Evolutionary conservation across 2,329 filamentous ascomycete species (phyloP).

Genomic region (Raffaelea deltoideospora): DNA sequence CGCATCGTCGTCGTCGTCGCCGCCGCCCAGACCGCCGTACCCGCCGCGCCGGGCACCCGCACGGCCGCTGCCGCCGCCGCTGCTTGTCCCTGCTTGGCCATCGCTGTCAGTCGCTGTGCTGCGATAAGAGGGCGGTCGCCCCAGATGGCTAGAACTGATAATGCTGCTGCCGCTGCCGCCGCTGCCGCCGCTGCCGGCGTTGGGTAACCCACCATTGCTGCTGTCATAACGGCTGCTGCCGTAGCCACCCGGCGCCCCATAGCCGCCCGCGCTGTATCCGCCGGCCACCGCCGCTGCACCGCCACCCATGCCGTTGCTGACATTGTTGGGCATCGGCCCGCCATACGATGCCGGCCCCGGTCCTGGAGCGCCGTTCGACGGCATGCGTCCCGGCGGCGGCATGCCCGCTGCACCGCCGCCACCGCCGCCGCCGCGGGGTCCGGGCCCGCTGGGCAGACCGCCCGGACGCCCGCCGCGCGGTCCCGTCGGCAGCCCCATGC

Average conservation of each 20-base stretch:
- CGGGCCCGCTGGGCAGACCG: slow-evolving; percentile 23
- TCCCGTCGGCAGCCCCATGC: slow-evolving; percentile 3
- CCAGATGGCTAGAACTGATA: no score
- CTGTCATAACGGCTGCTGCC: slow-evolving; percentile 37
- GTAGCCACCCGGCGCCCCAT: slow-evolving; percentile 35
- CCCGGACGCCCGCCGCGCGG: slow-evolving; percentile 9
- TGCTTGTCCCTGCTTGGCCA: slow-evolving; percentile 1
- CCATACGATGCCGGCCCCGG: slow-evolving; percentile 8
- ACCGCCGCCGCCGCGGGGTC: no score
- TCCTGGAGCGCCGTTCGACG: no score
- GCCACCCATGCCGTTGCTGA: slow-evolving; percentile 4
- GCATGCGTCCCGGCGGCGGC: no score
- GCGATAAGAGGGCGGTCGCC: slow-evolving; percentile 8
- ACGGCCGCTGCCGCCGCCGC: slow-evolving; percentile 14
- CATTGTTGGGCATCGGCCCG: slow-evolving; percentile 8
- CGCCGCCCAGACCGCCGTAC: slow-evolving; percentile 43
- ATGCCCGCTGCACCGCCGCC: no score
- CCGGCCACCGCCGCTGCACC: slow-evolving; percentile 9
- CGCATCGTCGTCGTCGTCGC: slow-evolving; percentile 27
- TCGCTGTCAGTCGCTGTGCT: slow-evolving; percentile 8
- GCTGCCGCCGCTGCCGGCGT: neutral
- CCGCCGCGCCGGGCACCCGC: slow-evolving; percentile 30
- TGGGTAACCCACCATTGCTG: slow-evolving; percentile 8
- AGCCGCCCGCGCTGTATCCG: slow-evolving; percentile 39
- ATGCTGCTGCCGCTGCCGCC: no score